Evolutionary conservation across 108 stramenopile species (phyloP).

Genomic region (Discostella stelligeroides): DNA sequence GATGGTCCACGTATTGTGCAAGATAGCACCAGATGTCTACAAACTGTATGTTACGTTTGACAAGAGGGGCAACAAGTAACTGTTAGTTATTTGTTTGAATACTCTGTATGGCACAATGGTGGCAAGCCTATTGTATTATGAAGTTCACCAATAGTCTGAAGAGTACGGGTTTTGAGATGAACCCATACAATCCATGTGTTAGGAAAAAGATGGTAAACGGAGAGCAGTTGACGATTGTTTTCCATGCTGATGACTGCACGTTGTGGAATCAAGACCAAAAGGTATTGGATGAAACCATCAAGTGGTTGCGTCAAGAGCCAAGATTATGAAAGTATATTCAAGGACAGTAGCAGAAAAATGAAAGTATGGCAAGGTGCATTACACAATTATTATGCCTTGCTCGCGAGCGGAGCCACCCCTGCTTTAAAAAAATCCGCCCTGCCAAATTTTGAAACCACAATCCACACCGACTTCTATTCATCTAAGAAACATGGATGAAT

Average conservation of each 20-base stretch:
- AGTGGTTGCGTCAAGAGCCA: not conserved
- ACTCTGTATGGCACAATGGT: no score
- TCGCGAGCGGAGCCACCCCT: no score
- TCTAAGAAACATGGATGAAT: no score
- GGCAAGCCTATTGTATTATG: not conserved
- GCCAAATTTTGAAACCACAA: no score
- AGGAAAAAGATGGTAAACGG: slow-evolving; percentile 41
- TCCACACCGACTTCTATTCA: no score
- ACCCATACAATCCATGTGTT: no score
- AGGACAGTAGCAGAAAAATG: not conserved
- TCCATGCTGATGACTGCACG: slow-evolving; percentile 56
- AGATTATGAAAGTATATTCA: no score
- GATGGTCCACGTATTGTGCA: slow-evolving; percentile 1
- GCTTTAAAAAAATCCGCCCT: no score
- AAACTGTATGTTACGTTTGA: slow-evolving; percentile 3
- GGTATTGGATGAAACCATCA: no score
- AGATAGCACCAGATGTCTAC: slow-evolving; percentile 7
- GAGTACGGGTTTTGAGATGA: slow-evolving; percentile 42
- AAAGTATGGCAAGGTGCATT: slow-evolving; percentile 26
- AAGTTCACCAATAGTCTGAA: slow-evolving; percentile 16
- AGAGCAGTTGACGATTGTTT: slow-evolving; percentile 39
- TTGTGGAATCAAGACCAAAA: no score
- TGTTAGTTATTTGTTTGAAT: slow-evolving; percentile 1
- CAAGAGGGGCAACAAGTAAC: slow-evolving; percentile 4
- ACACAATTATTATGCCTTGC: slow-evolving; percentile 48